Conservation (phyloP, 2,329 filamentous ascomycete genomes). For the Teratosphaeria gauchensis region DNA sequence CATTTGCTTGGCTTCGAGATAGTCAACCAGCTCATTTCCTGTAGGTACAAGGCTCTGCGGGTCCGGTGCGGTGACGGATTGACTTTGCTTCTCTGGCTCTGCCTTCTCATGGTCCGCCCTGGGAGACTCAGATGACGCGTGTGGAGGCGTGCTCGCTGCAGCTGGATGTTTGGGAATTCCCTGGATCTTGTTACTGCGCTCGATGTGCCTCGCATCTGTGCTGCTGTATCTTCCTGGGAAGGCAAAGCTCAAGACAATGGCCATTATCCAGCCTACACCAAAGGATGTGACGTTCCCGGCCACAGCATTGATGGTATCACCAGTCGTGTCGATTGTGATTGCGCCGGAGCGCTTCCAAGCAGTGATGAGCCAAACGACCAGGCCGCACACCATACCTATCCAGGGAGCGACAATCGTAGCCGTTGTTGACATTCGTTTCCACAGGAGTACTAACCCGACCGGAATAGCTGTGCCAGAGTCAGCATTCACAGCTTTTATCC, state of each 20-base stretch:
- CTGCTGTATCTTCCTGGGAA: slow-evolving; percentile 29
- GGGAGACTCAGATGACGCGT: not conserved
- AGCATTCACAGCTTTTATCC: not conserved
- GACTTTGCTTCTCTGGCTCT: not conserved
- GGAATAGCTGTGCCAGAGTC: slow-evolving; percentile 22
- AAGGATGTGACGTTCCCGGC: slow-evolving; percentile 25
- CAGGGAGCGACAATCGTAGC: slow-evolving; percentile 39
- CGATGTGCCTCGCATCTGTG: slow-evolving; percentile 30
- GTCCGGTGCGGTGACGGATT: slow-evolving; percentile 11
- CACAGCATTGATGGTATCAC: slow-evolving; percentile 28
- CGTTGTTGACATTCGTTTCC: slow-evolving; percentile 36
- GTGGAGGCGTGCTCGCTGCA: not conserved
- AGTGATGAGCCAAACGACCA: slow-evolving; percentile 36
- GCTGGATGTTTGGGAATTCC: slow-evolving; percentile 12
- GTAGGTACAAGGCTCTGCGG: slow-evolving; percentile 22
- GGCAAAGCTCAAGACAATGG: slow-evolving; percentile 29
- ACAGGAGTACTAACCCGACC: slow-evolving; percentile 35
- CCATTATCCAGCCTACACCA: slow-evolving; percentile 24
- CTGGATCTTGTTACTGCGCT: slow-evolving; percentile 30
- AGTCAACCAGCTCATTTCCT: slow-evolving; percentile 35
- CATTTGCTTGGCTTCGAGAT: slow-evolving; percentile 31
- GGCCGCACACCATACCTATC: slow-evolving; percentile 34
- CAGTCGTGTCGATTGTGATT: slow-evolving; percentile 31
- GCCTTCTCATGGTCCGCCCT: not conserved
- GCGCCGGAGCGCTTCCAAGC: slow-evolving; percentile 27